Evolutionary conservation across 306 rosid genomes (phyloP).

Genomic region (Trichosanthes cucumerina): DNA sequence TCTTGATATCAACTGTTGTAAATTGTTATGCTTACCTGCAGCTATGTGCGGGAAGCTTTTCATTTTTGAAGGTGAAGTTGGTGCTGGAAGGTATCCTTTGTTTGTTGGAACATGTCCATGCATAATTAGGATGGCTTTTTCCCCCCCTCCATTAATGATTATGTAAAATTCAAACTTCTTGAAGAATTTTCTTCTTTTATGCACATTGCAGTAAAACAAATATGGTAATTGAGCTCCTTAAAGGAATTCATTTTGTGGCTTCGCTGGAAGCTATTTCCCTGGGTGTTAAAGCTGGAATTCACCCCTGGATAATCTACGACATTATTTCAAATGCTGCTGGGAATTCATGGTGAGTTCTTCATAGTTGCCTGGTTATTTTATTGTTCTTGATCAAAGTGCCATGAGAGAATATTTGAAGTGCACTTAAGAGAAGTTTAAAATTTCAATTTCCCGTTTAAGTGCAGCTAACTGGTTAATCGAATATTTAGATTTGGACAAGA

Average conservation of each 20-base stretch:
- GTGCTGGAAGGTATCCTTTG: slow-evolving; percentile 66
- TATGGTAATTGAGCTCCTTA: slow-evolving; percentile 62
- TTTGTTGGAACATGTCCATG: slow-evolving; percentile 20
- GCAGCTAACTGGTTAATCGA: neutral
- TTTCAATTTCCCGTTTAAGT: neutral
- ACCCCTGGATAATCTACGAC: slow-evolving; percentile 77
- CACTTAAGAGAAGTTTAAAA: neutral
- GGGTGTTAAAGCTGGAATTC: slow-evolving; percentile 72
- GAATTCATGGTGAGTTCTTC: slow-evolving; percentile 65
- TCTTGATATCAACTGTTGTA: slow-evolving; percentile 1
- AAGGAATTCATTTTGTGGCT: slow-evolving; percentile 77
- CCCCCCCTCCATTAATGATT: neutral
- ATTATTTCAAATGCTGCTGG: slow-evolving; percentile 97
- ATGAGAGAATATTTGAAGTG: neutral
- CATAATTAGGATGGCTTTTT: neutral
- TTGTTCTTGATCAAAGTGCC: neutral
- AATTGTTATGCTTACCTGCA: slow-evolving; percentile 28
- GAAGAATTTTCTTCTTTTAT: neutral
- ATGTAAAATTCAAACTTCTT: neutral
- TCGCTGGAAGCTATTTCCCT: slow-evolving; percentile 86
- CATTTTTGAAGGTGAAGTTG: slow-evolving; percentile 79
- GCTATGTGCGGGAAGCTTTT: slow-evolving; percentile 82
- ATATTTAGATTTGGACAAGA: neutral
- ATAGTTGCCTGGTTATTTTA: neutral
- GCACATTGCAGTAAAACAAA: slow-evolving; percentile 48